These are phyloP conservation scores for Naganishia sp. DNA, from an alignment of 1,284 basidiomycete genomes.

Conservation along the genomic window DNA sequence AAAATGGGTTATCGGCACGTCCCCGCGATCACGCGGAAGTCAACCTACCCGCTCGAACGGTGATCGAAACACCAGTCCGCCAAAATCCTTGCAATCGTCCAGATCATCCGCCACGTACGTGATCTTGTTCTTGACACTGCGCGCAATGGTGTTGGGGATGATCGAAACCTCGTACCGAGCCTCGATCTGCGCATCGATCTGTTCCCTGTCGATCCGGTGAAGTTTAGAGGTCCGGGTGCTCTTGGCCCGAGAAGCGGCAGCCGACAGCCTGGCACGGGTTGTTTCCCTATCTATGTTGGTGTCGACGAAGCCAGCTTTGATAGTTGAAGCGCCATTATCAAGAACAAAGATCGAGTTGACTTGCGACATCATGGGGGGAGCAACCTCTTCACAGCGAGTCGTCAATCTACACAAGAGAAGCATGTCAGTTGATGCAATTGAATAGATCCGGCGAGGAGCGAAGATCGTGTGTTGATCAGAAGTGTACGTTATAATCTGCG, in stretches of 20 bases:
- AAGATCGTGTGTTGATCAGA: not conserved
- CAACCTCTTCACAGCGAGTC: not conserved
- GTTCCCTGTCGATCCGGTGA: slow-evolving; percentile 45
- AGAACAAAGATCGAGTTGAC: slow-evolving; percentile 62
- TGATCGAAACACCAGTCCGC: slow-evolving; percentile 73
- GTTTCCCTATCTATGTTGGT: slow-evolving; percentile 1
- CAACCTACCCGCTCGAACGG: slow-evolving; percentile 77
- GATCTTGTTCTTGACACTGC: slow-evolving; percentile 73
- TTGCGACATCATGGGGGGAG: slow-evolving; percentile 11
- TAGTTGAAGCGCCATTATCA: slow-evolving; percentile 79
- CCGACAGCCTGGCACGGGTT: not conserved
- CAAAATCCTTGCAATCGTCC: slow-evolving; percentile 69
- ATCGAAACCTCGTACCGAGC: slow-evolving; percentile 56
- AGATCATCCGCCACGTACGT: slow-evolving; percentile 82
- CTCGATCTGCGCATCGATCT: not conserved
- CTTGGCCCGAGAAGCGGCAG: not conserved
- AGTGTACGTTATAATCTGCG: slow-evolving; percentile 24
- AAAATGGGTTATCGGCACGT: slow-evolving; percentile 8
- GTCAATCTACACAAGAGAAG: not conserved
- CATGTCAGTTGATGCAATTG: not conserved
- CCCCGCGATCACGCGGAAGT: slow-evolving; percentile 35
- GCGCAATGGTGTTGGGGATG: slow-evolving; percentile 73
- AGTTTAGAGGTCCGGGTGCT: not conserved
- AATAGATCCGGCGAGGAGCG: not conserved
- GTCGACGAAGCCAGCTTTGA: slow-evolving; percentile 61